Evolutionary conservation across 257 asterid species (phyloP).

Genomic region (Solanum gandarillasii): DNA sequence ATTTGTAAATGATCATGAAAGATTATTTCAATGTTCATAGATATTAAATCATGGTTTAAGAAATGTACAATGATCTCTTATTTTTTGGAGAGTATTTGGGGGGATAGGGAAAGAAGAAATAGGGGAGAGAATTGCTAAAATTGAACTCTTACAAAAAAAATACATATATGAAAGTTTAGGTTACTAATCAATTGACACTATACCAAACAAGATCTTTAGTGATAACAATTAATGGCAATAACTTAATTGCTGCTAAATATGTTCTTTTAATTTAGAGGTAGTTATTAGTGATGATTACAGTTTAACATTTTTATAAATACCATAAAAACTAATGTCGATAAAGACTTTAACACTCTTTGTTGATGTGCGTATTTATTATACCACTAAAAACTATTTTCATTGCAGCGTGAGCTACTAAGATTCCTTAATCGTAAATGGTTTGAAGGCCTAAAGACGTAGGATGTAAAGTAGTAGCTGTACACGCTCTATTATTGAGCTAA

Average conservation of each 20-base stretch:
- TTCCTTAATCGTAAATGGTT: background rate
- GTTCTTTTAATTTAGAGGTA: no score
- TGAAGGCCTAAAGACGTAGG: background rate
- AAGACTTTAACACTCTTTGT: rapidly evolving
- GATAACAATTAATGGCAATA: no score
- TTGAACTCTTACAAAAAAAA: background rate
- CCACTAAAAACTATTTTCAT: no score
- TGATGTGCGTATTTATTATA: no score
- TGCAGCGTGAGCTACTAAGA: background rate
- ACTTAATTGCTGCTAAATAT: no score
- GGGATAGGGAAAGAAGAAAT: background rate
- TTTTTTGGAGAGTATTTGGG: background rate
- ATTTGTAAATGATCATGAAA: no score
- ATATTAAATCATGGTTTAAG: background rate
- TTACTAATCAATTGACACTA: no score
- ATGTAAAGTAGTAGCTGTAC: background rate
- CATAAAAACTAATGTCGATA: background rate
- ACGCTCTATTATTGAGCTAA: background rate
- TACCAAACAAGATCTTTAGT: no score
- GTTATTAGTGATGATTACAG: background rate
- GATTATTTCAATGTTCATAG: no score
- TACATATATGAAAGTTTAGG: no score
- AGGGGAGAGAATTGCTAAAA: background rate
- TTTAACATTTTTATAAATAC: no score
- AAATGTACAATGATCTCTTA: background rate